Conservation (phyloP, 352 stramenopile species). For the Globisporangium lucens region DNA sequence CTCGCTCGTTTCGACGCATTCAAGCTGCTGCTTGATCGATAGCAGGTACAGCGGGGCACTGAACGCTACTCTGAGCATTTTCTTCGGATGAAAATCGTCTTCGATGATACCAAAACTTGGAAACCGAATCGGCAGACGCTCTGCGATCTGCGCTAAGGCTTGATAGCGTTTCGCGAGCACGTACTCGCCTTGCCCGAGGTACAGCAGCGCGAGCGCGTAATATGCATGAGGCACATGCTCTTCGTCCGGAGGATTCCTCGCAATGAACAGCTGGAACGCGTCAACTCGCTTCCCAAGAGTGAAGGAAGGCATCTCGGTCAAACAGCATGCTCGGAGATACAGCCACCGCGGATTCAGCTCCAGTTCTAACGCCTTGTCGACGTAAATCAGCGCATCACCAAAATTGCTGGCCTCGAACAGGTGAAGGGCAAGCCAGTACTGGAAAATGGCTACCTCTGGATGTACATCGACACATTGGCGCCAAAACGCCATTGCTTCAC, state of each 20-base stretch:
- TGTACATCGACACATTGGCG: constrained; percentile 5
- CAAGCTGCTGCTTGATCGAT: neutral
- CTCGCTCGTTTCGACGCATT: constrained; percentile 2
- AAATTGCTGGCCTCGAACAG: neutral
- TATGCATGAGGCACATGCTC: constrained; percentile 8
- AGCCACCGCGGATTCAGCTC: constrained; percentile 12
- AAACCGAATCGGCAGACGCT: constrained; percentile 6
- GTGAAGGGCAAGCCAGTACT: constrained; percentile 3
- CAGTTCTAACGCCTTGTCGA: constrained; percentile 5
- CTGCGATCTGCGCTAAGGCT: constrained; percentile 3
- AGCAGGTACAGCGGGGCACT: constrained; percentile 2
- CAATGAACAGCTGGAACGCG: constrained; percentile 10
- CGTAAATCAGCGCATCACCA: neutral
- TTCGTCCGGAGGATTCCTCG: constrained; percentile 5
- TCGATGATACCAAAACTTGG: constrained; percentile 1
- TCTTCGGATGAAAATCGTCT: constrained; percentile 1
- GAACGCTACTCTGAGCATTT: constrained; percentile 7
- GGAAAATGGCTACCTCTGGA: constrained; percentile 7
- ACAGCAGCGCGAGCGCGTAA: constrained; percentile 7
- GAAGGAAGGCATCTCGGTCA: neutral
- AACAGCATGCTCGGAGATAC: constrained; percentile 8
- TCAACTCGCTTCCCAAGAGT: neutral
- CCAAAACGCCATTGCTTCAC: neutral
- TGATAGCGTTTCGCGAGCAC: constrained; percentile 9
- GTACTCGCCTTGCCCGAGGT: constrained; percentile 12